Conservation (phyloP, 106 monocot genomes). For the Xerophyta viscosa region DNA sequence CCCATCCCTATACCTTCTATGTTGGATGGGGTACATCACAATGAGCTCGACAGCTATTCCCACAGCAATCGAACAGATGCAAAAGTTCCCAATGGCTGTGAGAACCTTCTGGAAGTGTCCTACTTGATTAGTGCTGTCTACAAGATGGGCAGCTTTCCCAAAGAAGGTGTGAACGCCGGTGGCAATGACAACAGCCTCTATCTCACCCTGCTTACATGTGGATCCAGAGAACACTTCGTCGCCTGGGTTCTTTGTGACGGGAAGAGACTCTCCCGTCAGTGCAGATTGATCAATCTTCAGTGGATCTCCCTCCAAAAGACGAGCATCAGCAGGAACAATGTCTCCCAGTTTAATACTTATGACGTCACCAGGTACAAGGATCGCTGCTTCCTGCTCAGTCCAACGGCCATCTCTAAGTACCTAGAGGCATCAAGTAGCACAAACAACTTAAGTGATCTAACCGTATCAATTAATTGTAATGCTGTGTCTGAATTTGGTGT, state of each 20-base stretch:
- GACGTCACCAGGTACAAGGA: slow-evolving; percentile 94
- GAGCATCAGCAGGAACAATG: slow-evolving; percentile 94
- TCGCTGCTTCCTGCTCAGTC: slow-evolving; percentile 82
- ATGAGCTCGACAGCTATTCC: slow-evolving; percentile 86
- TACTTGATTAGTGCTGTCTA: slow-evolving; percentile 93
- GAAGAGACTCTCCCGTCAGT: slow-evolving; percentile 91
- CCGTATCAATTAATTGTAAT: no score
- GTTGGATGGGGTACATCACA: slow-evolving; percentile 94
- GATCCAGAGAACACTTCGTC: slow-evolving; percentile 96
- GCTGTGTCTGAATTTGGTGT: no score
- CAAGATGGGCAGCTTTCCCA: slow-evolving; percentile 96
- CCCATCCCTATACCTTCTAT: slow-evolving; percentile 65
- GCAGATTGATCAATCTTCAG: slow-evolving; percentile 95
- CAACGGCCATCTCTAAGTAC: slow-evolving; percentile 85
- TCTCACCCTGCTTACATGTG: slow-evolving; percentile 96
- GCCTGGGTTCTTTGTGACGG: slow-evolving; percentile 76
- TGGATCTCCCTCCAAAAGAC: slow-evolving; percentile 91
- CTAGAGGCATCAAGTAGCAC: slow-evolving; percentile 18
- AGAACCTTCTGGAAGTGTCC: slow-evolving; percentile 97
- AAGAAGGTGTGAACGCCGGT: slow-evolving; percentile 99
- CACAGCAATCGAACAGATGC: slow-evolving; percentile 88
- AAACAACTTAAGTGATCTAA: no score
- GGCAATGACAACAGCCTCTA: slow-evolving; percentile 95
- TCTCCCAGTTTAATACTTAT: slow-evolving; percentile 97
- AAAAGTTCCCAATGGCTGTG: slow-evolving; percentile 97